A percentile compares a stretch with the other conserved stretches of the same genome.
phyloP scores from a whole-genome alignment of 2,329 filamentous ascomycete species.

The Venturia carpophila region DNA sequence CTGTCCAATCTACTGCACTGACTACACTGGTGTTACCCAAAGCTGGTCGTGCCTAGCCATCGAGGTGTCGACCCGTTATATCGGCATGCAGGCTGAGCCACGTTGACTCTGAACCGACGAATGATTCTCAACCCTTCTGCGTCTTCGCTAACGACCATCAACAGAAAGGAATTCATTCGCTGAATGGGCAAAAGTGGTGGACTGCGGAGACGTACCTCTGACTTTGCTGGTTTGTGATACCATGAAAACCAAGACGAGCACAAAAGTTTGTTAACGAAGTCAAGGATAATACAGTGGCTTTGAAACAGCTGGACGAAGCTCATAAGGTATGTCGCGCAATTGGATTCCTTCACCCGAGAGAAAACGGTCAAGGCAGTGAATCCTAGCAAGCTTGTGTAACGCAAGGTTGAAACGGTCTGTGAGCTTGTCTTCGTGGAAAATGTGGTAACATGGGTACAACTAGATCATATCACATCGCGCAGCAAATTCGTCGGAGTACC shows the following conservation, averaged over 20 bases:
- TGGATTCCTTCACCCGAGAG: background rate
- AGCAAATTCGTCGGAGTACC: slow-evolving; percentile 39
- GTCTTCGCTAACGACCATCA: background rate
- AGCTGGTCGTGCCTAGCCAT: background rate
- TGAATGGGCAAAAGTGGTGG: slow-evolving; percentile 46
- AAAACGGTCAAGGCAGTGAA: background rate
- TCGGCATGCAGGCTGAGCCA: background rate
- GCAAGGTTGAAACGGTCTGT: background rate
- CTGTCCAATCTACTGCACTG: background rate
- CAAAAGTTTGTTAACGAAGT: background rate
- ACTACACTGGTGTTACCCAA: background rate
- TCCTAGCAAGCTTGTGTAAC: background rate
- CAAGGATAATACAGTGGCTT: slow-evolving; percentile 47
- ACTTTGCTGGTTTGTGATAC: slow-evolving; percentile 36
- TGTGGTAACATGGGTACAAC: background rate
- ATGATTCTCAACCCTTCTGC: background rate
- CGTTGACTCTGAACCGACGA: background rate
- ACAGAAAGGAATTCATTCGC: slow-evolving; percentile 35
- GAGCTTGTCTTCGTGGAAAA: slow-evolving; percentile 1
- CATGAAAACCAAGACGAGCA: background rate
- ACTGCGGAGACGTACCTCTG: slow-evolving; percentile 48
- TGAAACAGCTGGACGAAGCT: slow-evolving; percentile 45
- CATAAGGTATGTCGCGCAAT: slow-evolving; percentile 37
- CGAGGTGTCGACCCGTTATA: background rate
- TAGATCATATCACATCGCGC: slow-evolving; percentile 40